A percentile compares a stretch with the other conserved stretches of the same genome.
phyloP scores from a whole-genome alignment of 495 filamentous ascomycete genomes.

The Tuber melanosporum region DNA sequence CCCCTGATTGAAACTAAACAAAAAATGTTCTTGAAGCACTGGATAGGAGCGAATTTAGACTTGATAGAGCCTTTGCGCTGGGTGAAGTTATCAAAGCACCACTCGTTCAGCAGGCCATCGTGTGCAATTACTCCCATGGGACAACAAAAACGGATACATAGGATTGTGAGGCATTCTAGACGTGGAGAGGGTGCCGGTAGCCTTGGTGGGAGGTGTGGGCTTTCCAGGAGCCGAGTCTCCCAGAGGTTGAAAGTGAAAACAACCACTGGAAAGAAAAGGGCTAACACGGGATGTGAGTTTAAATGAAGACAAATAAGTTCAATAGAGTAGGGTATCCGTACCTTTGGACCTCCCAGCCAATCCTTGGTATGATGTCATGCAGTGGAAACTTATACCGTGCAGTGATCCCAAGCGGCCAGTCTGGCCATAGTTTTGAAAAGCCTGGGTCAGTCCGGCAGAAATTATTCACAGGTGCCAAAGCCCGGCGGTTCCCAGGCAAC shows the following conservation, averaged over 20 bases:
- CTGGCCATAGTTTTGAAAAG: too few species aligned
- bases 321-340: not conserved
- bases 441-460: too few species aligned
- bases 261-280: not conserved
- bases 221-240: not conserved
- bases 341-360: not conserved
- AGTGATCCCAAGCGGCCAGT: too few species aligned
- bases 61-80: not conserved
- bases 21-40: not conserved
- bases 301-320: not conserved
- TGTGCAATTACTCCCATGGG: not conserved
- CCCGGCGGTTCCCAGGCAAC: too few species aligned
- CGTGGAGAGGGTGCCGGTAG: not conserved
- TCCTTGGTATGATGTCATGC: not conserved
- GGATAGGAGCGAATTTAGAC: not conserved
- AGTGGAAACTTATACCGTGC: not conserved
- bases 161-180: not conserved
- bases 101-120: not conserved
- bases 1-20: not conserved
- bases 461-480: too few species aligned
- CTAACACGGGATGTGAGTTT: not conserved
- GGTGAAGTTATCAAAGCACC: not conserved
- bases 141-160: not conserved
- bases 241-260: not conserved
- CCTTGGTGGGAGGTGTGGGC: fast-evolving